These are phyloP conservation scores for Neoscytalidium dimidiatum DNA, from an alignment of 2,329 filamentous ascomycete genomes.

Conservation along the genomic window DNA sequence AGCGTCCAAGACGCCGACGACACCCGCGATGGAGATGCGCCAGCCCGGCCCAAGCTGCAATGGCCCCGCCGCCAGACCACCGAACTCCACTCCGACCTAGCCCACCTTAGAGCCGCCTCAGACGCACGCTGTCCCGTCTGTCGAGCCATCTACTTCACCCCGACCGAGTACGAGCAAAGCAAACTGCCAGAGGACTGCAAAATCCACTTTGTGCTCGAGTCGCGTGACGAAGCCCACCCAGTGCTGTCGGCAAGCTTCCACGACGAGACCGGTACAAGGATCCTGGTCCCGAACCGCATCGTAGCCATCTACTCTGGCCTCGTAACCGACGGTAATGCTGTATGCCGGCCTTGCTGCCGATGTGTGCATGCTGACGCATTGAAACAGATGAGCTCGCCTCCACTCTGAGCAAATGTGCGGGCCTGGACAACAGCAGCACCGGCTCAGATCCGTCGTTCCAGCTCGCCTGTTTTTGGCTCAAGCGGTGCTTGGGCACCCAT, in stretches of 20 bases:
- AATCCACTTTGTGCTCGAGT: constrained; percentile 23
- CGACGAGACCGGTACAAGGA: neutral
- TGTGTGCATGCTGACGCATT: neutral
- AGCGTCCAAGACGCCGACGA: no score
- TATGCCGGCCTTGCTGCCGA: neutral
- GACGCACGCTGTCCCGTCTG: constrained; percentile 24
- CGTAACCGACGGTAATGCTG: constrained; percentile 21
- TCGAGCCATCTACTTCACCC: constrained; percentile 24
- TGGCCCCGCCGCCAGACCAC: neutral
- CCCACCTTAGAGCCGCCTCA: constrained; percentile 25
- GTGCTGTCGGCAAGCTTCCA: constrained; percentile 24
- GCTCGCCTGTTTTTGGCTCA: neutral
- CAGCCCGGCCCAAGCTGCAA: no score
- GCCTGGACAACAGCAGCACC: neutral
- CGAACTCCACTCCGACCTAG: constrained; percentile 23
- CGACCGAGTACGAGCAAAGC: constrained; percentile 21
- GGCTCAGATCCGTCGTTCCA: neutral
- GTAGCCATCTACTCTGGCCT: constrained; percentile 22
- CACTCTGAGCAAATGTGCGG: constrained; percentile 11
- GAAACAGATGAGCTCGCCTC: constrained; percentile 22
- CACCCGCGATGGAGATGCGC: no score
- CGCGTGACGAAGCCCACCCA: constrained; percentile 21
- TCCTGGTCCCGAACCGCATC: constrained; percentile 22
- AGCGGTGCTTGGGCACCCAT: neutral
- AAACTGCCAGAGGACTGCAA: constrained; percentile 23